A percentile compares a stretch with the other conserved stretches of the same genome.
Conservation (phyloP, 148 eudicot genomes). For the Chenopodium berlandieri region DNA sequence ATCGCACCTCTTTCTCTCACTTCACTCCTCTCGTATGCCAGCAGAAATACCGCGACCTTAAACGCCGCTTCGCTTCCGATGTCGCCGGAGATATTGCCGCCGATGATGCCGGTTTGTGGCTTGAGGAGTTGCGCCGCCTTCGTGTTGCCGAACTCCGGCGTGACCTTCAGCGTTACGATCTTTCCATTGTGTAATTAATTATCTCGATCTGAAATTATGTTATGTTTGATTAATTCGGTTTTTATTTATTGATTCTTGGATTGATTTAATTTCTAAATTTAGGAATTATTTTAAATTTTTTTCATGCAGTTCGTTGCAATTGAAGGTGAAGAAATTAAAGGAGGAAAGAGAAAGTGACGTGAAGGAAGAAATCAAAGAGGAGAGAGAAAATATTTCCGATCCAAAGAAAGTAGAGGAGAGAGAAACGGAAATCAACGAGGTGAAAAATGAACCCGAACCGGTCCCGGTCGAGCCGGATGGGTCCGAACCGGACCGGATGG, state of each 20-base stretch:
- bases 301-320: constrained; percentile 53
- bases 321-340: constrained; percentile 59
- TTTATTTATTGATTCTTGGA: not conserved
- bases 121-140: constrained; percentile 48
- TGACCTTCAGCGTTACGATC: constrained; percentile 52
- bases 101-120: constrained; percentile 35
- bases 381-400: not conserved
- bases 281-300: not conserved
- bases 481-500: constrained; percentile 6
- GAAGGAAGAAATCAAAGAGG: constrained; percentile 15
- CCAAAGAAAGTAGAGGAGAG: not conserved
- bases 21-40: constrained; percentile 42
- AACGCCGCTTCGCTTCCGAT: constrained; percentile 41
- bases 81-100: not conserved
- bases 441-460: not conserved
- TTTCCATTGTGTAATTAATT: constrained; percentile 52
- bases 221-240: not conserved
- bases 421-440: not conserved
- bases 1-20: constrained; percentile 33
- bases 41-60: constrained; percentile 46
- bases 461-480: not conserved
- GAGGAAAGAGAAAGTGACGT: constrained; percentile 47
- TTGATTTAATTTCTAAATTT: not conserved
- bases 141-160: constrained; percentile 57
- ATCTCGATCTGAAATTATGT: not conserved